Percentiles rank a stretch among this genome's conserved stretches.
These are phyloP conservation scores for Xylaria longipes DNA, from an alignment of 495 filamentous ascomycete genomes.

Conservation along the genomic window DNA sequence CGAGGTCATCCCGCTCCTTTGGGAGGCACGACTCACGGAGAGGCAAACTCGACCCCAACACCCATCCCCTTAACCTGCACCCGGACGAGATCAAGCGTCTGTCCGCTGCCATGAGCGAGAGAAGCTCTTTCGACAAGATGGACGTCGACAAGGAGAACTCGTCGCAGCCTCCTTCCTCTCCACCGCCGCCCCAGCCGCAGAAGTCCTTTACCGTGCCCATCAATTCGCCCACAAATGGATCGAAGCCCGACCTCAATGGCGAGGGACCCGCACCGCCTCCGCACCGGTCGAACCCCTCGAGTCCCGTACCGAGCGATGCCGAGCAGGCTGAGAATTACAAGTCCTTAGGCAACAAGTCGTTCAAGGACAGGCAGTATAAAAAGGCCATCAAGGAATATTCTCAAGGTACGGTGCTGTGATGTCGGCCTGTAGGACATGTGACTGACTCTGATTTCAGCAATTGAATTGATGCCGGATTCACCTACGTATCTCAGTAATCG, in stretches of 20 bases:
- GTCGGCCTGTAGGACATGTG: constrained; percentile 5
- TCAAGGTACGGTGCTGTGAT: constrained; percentile 67
- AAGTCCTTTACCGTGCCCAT: constrained; percentile 44
- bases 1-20: constrained; percentile 48
- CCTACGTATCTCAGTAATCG: constrained; percentile 94
- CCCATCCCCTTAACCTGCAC: constrained; percentile 85
- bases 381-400: constrained; percentile 91
- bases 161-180: constrained; percentile 52
- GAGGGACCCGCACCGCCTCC: constrained; percentile 79
- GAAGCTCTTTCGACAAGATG: constrained; percentile 69
- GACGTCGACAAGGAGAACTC: constrained; percentile 77
- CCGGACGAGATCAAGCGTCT: constrained; percentile 80
- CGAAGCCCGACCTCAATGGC: constrained; percentile 45
- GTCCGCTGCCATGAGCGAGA: constrained; percentile 71
- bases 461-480: constrained; percentile 77
- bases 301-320: constrained; percentile 58
- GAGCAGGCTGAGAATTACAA: constrained; percentile 90
- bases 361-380: constrained; percentile 86
- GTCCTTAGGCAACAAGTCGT: constrained; percentile 91
- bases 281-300: constrained; percentile 69
- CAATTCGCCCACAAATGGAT: constrained; percentile 40
- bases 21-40: constrained; percentile 50
- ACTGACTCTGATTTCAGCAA: constrained; percentile 60
- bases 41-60: constrained; percentile 68
- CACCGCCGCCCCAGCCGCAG: constrained; percentile 48